Conservation (phyloP, 129 eudicot genomes). For the Helianthus tuberosus region DNA sequence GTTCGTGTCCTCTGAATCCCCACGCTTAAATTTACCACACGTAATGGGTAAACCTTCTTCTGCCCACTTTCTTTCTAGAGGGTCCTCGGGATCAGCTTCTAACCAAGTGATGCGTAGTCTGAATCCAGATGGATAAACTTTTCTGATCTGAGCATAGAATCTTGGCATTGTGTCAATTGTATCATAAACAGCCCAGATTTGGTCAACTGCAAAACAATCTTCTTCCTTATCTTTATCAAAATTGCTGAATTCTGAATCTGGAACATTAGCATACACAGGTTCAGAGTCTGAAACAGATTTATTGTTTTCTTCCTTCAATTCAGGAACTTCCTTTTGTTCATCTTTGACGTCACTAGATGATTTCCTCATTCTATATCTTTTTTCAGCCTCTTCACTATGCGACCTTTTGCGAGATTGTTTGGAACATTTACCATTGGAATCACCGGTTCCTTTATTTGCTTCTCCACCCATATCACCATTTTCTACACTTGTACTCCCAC, state of each 20-base stretch:
- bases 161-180: conserved; percentile 76
- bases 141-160: conserved; percentile 67
- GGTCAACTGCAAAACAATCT: conserved; percentile 58
- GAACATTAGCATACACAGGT: conserved; percentile 22
- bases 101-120: conserved; percentile 71
- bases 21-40: conserved; percentile 60
- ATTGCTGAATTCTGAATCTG: conserved; percentile 69
- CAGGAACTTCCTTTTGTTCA: conserved; percentile 28
- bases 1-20: conserved; percentile 43
- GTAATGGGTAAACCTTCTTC: conserved; percentile 58
- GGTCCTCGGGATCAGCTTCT: conserved; percentile 59
- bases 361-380: conserved; percentile 34
- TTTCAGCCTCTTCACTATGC: conserved; percentile 41
- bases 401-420: conserved; percentile 51
- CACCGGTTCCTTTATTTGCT: conserved; percentile 20
- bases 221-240: conserved; percentile 60
- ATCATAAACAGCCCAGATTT: conserved; percentile 92
- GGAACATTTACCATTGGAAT: conserved; percentile 20
- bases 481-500: conserved; percentile 28
- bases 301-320: conserved; percentile 14
- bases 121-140: conserved; percentile 48
- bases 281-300: conserved; percentile 32
- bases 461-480: conserved; percentile 13
- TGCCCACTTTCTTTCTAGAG: conserved; percentile 50
- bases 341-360: conserved; percentile 27